A percentile compares a stretch with the other conserved stretches of the same genome.
Conservation (phyloP, 345 rosid genomes). For the Conringia planisiliqua region DNA sequence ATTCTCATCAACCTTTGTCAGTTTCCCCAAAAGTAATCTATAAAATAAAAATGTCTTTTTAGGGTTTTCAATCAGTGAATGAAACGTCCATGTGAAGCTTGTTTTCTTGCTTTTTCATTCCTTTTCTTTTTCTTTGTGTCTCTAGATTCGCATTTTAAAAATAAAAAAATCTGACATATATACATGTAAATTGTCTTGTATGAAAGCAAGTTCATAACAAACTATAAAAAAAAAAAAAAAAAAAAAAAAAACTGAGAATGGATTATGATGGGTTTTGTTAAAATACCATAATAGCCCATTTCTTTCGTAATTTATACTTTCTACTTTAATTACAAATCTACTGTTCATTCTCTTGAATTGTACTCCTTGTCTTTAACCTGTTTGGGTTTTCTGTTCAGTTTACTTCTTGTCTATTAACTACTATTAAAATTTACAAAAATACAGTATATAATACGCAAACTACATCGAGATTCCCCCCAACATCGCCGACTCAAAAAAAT, state of each 20-base stretch:
- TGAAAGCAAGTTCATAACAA: background rate
- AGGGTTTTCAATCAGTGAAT: slow-evolving; percentile 3
- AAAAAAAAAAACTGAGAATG: background rate
- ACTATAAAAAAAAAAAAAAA: background rate
- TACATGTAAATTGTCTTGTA: background rate
- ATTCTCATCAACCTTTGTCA: slow-evolving; percentile 24
- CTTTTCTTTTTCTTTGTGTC: background rate
- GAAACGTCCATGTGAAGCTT: slow-evolving; percentile 36
- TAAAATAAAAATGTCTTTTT: background rate
- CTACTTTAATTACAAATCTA: background rate
- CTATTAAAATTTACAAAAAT: background rate
- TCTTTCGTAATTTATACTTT: too few species aligned
- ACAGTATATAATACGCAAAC: background rate
- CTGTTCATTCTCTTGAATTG: background rate
- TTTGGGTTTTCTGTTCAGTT: background rate
- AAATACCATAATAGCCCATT: background rate
- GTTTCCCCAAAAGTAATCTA: slow-evolving; percentile 10
- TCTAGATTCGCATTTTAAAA: background rate
- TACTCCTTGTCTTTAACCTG: background rate
- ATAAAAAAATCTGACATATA: too few species aligned
- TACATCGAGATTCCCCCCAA: slow-evolving; percentile 27
- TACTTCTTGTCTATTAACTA: background rate
- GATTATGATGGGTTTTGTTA: background rate
- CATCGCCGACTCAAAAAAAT: slow-evolving; percentile 16
- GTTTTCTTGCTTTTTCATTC: slow-evolving; percentile 12